Percentiles rank a stretch among this genome's conserved stretches.
Evolutionary conservation across 2,329 filamentous ascomycete species (phyloP).

Genomic region (Ilyonectria destructans): DNA sequence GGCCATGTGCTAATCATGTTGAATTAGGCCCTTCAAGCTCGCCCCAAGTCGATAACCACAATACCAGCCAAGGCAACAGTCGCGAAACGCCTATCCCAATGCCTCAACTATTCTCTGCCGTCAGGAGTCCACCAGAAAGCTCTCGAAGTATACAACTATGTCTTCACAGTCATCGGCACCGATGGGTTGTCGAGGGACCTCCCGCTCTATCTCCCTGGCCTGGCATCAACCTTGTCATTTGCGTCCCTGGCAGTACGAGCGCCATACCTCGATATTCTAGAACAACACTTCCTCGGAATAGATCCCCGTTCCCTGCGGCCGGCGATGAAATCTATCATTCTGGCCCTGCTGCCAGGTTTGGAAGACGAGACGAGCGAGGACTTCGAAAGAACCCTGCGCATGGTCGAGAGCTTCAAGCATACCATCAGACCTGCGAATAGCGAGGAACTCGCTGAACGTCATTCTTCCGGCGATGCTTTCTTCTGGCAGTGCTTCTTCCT

Average conservation of each 20-base stretch:
- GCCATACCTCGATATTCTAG: constrained; percentile 87
- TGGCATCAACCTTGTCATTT: constrained; percentile 92
- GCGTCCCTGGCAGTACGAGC: constrained; percentile 93
- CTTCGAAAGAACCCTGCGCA: constrained; percentile 87
- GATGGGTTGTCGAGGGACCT: constrained; percentile 88
- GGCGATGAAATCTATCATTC: constrained; percentile 89
- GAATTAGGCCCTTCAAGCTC: constrained; percentile 87
- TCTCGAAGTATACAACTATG: constrained; percentile 91
- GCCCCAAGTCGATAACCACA: constrained; percentile 78
- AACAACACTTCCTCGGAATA: constrained; percentile 83
- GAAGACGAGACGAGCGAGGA: constrained; percentile 98
- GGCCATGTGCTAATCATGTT: constrained; percentile 19
- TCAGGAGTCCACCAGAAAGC: constrained; percentile 98
- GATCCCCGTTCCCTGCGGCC: constrained; percentile 83
- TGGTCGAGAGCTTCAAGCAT: constrained; percentile 84
- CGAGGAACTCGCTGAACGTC: constrained; percentile 66
- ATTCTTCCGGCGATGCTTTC: constrained; percentile 82
- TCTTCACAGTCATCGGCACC: constrained; percentile 89
- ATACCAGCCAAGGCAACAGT: constrained; percentile 89
- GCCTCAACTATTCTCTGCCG: constrained; percentile 91
- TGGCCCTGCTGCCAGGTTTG: constrained; percentile 90
- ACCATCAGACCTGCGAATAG: constrained; percentile 72
- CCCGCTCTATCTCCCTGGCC: constrained; percentile 89
- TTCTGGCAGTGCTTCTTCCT: constrained; percentile 99
- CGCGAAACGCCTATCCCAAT: constrained; percentile 94